Evolutionary conservation across 352 stramenopile species (phyloP).

Genomic region (Phytopythium vexans): DNA sequence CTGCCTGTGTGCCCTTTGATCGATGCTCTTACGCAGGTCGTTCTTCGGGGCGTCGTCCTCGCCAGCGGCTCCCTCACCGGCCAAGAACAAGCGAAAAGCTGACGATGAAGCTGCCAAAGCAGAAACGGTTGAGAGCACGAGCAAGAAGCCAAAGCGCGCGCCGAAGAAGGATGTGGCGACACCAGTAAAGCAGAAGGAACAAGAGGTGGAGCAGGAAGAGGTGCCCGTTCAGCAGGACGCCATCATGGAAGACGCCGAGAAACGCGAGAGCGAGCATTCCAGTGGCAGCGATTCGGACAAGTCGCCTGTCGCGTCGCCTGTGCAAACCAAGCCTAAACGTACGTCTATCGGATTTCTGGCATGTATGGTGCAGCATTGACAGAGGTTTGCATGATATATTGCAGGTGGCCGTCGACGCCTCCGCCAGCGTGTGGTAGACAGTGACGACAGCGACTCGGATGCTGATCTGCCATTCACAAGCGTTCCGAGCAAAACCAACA

Average conservation of each 20-base stretch:
- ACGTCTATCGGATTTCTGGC: constrained; percentile 9
- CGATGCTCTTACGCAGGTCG: constrained; percentile 18
- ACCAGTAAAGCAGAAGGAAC: constrained; percentile 4
- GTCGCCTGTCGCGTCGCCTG: constrained; percentile 6
- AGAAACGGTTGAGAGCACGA: background rate
- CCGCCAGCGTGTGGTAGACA: constrained; percentile 55
- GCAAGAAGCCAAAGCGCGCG: constrained; percentile 24
- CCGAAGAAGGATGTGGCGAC: constrained; percentile 5
- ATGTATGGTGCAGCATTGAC: background rate
- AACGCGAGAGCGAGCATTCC: constrained; percentile 12
- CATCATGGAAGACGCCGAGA: constrained; percentile 20
- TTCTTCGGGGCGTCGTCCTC: constrained; percentile 43
- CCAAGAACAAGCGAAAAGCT: constrained; percentile 34
- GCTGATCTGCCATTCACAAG: constrained; percentile 23
- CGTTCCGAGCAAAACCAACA: constrained; percentile 10
- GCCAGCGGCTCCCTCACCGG: constrained; percentile 11
- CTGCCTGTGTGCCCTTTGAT: background rate
- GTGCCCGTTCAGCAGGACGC: constrained; percentile 22
- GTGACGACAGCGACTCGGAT: constrained; percentile 48
- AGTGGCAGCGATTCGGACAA: constrained; percentile 7
- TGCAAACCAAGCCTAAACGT: constrained; percentile 38
- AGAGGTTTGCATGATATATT: background rate
- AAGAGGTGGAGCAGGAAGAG: constrained; percentile 20
- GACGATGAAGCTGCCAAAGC: constrained; percentile 4
- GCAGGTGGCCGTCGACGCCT: constrained; percentile 55